phyloP scores from a whole-genome alignment of 768 basidiomycete genomes.

The Tephrocybe sp. region DNA sequence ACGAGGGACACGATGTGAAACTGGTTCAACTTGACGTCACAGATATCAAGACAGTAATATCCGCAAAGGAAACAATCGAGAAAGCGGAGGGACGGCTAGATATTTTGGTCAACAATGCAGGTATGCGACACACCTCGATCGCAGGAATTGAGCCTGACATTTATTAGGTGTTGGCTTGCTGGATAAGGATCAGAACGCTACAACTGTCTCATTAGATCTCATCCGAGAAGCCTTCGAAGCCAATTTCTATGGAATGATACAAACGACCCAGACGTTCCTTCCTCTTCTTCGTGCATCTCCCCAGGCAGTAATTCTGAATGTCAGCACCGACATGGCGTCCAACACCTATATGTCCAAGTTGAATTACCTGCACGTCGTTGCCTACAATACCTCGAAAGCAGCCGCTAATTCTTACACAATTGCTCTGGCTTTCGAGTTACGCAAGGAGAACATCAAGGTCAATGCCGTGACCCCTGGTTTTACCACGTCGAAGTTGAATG shows the following conservation, averaged over 20 bases:
- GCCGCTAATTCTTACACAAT: constrained; percentile 64
- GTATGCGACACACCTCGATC: constrained; percentile 16
- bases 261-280: constrained; percentile 40
- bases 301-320: constrained; percentile 40
- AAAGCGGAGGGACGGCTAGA: constrained; percentile 40
- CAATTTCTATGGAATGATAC: constrained; percentile 44
- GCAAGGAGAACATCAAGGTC: constrained; percentile 50
- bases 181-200: constrained; percentile 33
- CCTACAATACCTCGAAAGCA: constrained; percentile 72
- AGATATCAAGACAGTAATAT: constrained; percentile 29
- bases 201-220: constrained; percentile 29
- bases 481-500: constrained; percentile 43
- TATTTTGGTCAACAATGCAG: constrained; percentile 48
- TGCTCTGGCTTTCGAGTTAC: constrained; percentile 65
- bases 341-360: constrained; percentile 35
- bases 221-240: constrained; percentile 39
- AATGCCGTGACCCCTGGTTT: constrained; percentile 67
- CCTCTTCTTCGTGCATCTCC: constrained; percentile 37
- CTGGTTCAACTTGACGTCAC: constrained; percentile 42
- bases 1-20: constrained; percentile 23
- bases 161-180: constrained; percentile 27
- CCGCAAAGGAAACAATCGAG: constrained; percentile 36
- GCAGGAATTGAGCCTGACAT: neutral
- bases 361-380: constrained; percentile 33
- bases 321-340: constrained; percentile 45